These are phyloP conservation scores for Gossypium bickii DNA, from an alignment of 345 rosid genomes.

Conservation along the genomic window DNA sequence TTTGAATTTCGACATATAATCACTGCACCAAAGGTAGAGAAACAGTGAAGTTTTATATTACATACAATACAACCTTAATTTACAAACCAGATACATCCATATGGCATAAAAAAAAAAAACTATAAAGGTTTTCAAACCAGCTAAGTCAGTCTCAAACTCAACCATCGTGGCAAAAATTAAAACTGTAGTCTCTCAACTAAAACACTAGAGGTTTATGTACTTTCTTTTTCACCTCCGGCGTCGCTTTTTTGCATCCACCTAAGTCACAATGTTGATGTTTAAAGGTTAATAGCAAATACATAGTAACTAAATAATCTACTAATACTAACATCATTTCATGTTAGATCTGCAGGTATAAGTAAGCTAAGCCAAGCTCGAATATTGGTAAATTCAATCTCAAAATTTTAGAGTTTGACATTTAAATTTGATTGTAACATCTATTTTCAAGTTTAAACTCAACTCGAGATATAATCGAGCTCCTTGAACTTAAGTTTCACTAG, in stretches of 20 bases:
- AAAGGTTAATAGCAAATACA: not conserved
- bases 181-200: slow-evolving; percentile 4
- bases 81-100: not conserved
- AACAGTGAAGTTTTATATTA: too few relatives aligned
- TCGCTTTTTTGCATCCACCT: not conserved
- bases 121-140: slow-evolving; percentile 16
- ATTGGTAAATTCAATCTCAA: too few relatives aligned
- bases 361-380: too few relatives aligned
- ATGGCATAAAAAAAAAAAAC: not conserved
- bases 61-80: not conserved
- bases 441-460: too few relatives aligned
- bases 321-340: too few relatives aligned
- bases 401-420: too few relatives aligned
- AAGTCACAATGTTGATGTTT: slow-evolving; percentile 6
- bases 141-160: slow-evolving; percentile 10
- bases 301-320: too few relatives aligned
- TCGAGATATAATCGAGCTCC: too few relatives aligned
- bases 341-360: too few relatives aligned
- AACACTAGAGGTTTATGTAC: slow-evolving; percentile 12
- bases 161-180: slow-evolving; percentile 14
- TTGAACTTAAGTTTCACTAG: too few relatives aligned
- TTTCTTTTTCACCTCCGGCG: slow-evolving; percentile 21
- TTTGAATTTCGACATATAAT: too few relatives aligned
- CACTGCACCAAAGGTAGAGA: not conserved
- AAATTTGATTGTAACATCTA: too few relatives aligned